These are phyloP conservation scores for Neofusicoccum laricinum DNA, from an alignment of 2,329 filamentous ascomycete species.

Conservation along the genomic window DNA sequence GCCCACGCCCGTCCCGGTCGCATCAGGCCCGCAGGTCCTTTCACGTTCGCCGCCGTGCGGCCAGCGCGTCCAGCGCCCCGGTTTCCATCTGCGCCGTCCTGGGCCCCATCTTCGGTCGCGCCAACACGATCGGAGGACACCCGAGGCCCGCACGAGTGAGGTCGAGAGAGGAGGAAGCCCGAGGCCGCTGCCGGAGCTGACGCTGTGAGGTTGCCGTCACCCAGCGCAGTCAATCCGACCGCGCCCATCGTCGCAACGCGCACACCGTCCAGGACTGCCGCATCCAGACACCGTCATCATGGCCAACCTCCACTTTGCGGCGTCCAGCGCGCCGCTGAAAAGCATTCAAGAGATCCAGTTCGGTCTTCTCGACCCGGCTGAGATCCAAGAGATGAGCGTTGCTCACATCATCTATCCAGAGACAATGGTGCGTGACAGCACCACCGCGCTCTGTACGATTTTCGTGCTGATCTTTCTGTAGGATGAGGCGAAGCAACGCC, in stretches of 20 bases:
- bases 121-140: not conserved
- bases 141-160: not conserved
- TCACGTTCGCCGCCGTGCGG: constrained; percentile 19
- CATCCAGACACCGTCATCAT: constrained; percentile 38
- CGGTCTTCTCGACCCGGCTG: constrained; percentile 92
- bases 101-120: not conserved
- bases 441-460: constrained; percentile 17
- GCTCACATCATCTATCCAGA: constrained; percentile 96
- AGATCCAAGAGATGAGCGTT: constrained; percentile 99
- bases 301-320: constrained; percentile 87
- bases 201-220: constrained; percentile 10
- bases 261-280: not conserved
- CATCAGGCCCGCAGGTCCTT: constrained; percentile 24
- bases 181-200: not conserved
- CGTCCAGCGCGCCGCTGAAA: constrained; percentile 93
- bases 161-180: constrained; percentile 8
- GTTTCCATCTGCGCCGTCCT: constrained; percentile 16
- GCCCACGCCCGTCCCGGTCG: constrained; percentile 10
- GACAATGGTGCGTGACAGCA: constrained; percentile 65
- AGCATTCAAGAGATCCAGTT: constrained; percentile 99
- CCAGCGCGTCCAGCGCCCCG: constrained; percentile 33
- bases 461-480: constrained; percentile 24
- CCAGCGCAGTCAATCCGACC: not conserved
- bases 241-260: not conserved
- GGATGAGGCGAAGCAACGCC: constrained; percentile 88